These are phyloP conservation scores for Rhizoclosmatium sp. DNA, from an alignment of 192 early-diverging fungal genomes.

Conservation along the genomic window DNA sequence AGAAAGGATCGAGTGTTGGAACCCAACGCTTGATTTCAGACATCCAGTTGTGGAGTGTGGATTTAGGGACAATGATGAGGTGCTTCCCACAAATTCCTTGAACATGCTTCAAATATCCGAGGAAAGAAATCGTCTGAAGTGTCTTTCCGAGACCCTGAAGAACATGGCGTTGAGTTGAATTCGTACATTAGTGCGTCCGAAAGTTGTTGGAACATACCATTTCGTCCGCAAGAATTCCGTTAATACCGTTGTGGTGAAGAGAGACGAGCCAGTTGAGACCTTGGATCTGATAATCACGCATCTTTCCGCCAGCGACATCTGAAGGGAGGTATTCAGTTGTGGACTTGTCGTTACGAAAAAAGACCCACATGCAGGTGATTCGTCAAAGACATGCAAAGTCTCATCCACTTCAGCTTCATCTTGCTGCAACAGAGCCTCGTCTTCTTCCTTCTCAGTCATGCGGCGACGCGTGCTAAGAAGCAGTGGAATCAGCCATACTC, in stretches of 20 bases:
- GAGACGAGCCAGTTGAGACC: slow-evolving; percentile 99
- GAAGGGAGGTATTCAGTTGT: background rate
- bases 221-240: slow-evolving; percentile 98
- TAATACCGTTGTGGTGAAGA: slow-evolving; percentile 96
- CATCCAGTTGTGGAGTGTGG: slow-evolving; percentile 96
- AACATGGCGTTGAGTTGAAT: background rate
- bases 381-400: slow-evolving; percentile 72
- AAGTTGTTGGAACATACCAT: slow-evolving; percentile 66
- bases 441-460: slow-evolving; percentile 98
- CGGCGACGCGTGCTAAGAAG: slow-evolving; percentile 70
- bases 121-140: slow-evolving; percentile 93
- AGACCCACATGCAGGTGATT: slow-evolving; percentile 83
- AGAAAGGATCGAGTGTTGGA: slow-evolving; percentile 84
- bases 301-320: slow-evolving; percentile 89
- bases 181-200: background rate
- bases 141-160: slow-evolving; percentile 92
- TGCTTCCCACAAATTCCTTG: slow-evolving; percentile 84
- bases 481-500: slow-evolving; percentile 9
- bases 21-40: slow-evolving; percentile 92
- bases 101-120: slow-evolving; percentile 92
- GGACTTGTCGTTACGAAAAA: background rate
- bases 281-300: slow-evolving; percentile 97
- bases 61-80: slow-evolving; percentile 95
- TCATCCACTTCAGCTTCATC: slow-evolving; percentile 61
- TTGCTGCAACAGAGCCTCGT: slow-evolving; percentile 90